Base-by-base conservation (phyloP, 2,329 filamentous ascomycete genomes). In the Pestalotiopsis fici region DNA sequence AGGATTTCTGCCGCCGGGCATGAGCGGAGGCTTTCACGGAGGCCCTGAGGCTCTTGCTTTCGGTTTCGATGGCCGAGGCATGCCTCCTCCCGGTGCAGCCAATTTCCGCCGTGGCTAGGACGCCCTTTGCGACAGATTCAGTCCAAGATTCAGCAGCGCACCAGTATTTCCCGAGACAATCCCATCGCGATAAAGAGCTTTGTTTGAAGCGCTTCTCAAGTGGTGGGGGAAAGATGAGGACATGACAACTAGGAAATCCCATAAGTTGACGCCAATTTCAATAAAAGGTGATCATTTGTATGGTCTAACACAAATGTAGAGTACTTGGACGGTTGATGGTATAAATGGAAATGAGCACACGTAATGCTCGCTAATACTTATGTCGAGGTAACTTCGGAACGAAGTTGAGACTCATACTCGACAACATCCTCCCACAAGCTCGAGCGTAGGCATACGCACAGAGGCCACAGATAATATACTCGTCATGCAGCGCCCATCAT, bases 1-100 rank as follows among this genome's bases (percentile, higher is more conserved):
- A 4, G 86, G 83, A 21, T 88, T 87, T 72, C 81, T 89, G 74
- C 83, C 82, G 4, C 87, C 83, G 15, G 85, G 85, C 2, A 85
- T 83, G 12, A 85, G 89, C 75, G 83, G 80, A 59, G 86, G 84
- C 13, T 90, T 88, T 74, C 87, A 86, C 15, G 84, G 82, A 27
- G 80, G 77, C 1, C 83, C 82, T 0, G 86, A 87, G 6, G 80
- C 78, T 3, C 79, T 85, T 69, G 79, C 78, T 1, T 88, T 86
- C 68, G 83, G 82, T 2, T 90, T 87, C 72, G 88, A 90, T 71
- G 84, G 81, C 57, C 83, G 86, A 63, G 85, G 85, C 28, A 86
- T 87, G 78, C 86, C 85, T 64, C 85, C 86, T 31, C 82, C 84
- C 18, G 83, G 83, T 37, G 76, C 75, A 39, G 76, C 73, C 39